These are phyloP conservation scores for Melaleuca alternifolia DNA, from an alignment of 345 rosid genomes.

Conservation along the genomic window DNA sequence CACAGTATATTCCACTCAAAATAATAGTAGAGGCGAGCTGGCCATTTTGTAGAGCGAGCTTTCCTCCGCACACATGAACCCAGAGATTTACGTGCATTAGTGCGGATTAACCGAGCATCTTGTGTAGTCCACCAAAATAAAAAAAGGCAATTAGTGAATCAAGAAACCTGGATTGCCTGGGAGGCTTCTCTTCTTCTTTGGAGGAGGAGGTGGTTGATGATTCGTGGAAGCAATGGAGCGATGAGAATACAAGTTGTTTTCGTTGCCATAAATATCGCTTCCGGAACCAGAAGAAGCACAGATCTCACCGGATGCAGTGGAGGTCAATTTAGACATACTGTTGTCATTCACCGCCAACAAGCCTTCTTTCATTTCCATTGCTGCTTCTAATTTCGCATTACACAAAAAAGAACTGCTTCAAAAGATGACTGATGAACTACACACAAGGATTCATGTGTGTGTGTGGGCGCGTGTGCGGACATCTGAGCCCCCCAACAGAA, in stretches of 20 bases:
- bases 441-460: neutral
- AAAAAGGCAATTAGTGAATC: neutral
- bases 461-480: conserved; percentile 5
- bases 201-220: conserved; percentile 16
- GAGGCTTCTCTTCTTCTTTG: conserved; percentile 43
- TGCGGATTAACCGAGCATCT: neutral
- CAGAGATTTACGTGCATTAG: neutral
- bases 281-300: conserved; percentile 50
- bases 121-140: neutral
- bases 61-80: neutral
- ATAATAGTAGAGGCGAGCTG: neutral
- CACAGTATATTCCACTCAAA: neutral
- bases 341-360: conserved; percentile 28
- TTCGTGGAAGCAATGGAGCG: conserved; percentile 24
- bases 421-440: neutral
- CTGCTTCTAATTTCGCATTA: neutral
- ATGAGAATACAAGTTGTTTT: conserved; percentile 2
- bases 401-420: neutral
- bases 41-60: neutral
- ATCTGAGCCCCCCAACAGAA: conserved; percentile 5
- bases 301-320: conserved; percentile 61
- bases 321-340: conserved; percentile 51
- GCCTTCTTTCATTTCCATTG: neutral
- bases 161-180: conserved; percentile 51
- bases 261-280: conserved; percentile 17